Conservation (phyloP, 2,329 filamentous ascomycete species). For the Aureobasidium sp. region DNA sequence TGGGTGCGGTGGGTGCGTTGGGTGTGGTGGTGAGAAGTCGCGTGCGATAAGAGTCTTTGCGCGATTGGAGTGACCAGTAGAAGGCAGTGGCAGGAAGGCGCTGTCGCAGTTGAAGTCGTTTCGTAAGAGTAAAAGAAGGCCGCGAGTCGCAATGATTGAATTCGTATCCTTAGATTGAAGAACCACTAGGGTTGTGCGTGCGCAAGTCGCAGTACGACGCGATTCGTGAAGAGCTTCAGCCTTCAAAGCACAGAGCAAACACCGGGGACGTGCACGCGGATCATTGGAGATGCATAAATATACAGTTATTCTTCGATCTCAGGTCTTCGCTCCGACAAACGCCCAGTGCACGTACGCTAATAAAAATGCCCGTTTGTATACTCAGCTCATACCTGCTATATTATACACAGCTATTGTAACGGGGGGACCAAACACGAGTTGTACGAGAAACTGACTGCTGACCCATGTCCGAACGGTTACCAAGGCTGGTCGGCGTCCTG, state of each 20-base stretch:
- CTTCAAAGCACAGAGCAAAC: neutral
- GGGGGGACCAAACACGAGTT: too few relatives aligned
- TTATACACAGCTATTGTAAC: too few relatives aligned
- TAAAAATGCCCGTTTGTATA: neutral
- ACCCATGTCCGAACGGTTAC: too few relatives aligned
- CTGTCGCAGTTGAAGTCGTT: neutral
- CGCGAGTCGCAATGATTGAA: neutral
- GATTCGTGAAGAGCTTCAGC: neutral
- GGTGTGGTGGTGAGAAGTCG: neutral
- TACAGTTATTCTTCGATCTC: neutral
- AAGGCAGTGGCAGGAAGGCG: too few relatives aligned
- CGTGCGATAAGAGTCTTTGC: too few relatives aligned
- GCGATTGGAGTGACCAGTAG: too few relatives aligned
- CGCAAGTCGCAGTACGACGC: neutral
- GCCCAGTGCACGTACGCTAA: neutral
- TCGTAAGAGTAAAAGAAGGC: neutral
- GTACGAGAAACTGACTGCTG: too few relatives aligned
- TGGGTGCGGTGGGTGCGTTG: too few relatives aligned
- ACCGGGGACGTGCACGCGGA: neutral
- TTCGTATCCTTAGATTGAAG: neutral
- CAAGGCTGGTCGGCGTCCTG: too few relatives aligned
- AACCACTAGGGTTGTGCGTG: neutral
- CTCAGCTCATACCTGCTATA: too few relatives aligned
- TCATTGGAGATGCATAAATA: neutral
- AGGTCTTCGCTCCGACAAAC: neutral